Percentiles rank a stretch among this genome's conserved stretches.
These are phyloP conservation scores for Zalaria sp. DNA, from an alignment of 2,329 filamentous ascomycete genomes.

Conservation along the genomic window DNA sequence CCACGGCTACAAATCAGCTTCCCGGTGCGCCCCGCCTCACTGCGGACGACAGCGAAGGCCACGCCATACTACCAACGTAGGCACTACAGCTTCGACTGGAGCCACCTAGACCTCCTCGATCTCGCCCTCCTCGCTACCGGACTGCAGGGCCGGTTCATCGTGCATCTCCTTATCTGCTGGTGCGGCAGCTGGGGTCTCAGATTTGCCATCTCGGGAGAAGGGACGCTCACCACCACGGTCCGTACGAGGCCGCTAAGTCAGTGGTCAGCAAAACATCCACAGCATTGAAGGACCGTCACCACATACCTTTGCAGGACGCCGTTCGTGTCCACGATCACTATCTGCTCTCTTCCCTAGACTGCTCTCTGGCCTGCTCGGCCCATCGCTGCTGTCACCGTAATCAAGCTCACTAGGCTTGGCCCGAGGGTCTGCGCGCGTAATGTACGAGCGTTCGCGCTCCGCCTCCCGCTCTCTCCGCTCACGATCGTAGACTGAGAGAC, in stretches of 20 bases:
- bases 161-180: slow-evolving; percentile 15
- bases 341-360: slow-evolving; percentile 2
- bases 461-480: slow-evolving; percentile 80
- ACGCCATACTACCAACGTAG: too few relatives aligned
- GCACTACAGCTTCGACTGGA: too few relatives aligned
- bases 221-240: slow-evolving; percentile 38
- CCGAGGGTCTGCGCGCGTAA: slow-evolving; percentile 64
- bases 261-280: too few relatives aligned
- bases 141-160: slow-evolving; percentile 53
- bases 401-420: slow-evolving; percentile 77
- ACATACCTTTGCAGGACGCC: too few relatives aligned
- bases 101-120: slow-evolving; percentile 61
- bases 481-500: slow-evolving; percentile 59
- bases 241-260: slow-evolving; percentile 9
- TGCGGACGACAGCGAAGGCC: too few relatives aligned
- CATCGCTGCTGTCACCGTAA: slow-evolving; percentile 73
- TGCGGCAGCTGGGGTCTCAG: slow-evolving; percentile 38
- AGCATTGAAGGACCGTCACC: too few relatives aligned
- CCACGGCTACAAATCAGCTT: too few relatives aligned
- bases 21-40: too few relatives aligned
- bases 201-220: slow-evolving; percentile 40
- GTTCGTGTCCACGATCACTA: background rate
- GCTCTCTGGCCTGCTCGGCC: slow-evolving; percentile 25
- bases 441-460: slow-evolving; percentile 77
- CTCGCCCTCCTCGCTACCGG: slow-evolving; percentile 93